Percentiles rank a stretch among this genome's conserved stretches.
phyloP scores from a whole-genome alignment of 1,139 yeast species.

The Lodderomyces metapsilosis region DNA sequence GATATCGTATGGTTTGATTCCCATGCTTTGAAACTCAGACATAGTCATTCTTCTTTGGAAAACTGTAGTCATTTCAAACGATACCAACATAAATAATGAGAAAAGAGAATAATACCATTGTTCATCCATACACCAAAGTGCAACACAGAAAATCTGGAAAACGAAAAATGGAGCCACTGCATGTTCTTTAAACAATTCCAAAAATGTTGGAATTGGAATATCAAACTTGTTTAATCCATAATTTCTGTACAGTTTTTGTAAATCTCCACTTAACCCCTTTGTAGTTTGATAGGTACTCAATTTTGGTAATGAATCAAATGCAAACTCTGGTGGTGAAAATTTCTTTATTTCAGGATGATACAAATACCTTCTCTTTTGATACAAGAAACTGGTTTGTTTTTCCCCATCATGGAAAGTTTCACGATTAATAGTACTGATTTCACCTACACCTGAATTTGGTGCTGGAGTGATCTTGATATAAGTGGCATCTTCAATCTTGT shows the following conservation, averaged over 20 bases:
- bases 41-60: conserved; percentile 93
- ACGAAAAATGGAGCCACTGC: conserved; percentile 98
- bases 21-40: conserved; percentile 96
- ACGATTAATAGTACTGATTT: conserved; percentile 64
- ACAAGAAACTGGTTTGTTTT: conserved; percentile 68
- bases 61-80: conserved; percentile 93
- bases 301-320: conserved; percentile 62
- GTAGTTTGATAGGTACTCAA: conserved; percentile 59
- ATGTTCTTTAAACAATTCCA: conserved; percentile 91
- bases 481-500: conserved; percentile 58
- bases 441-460: conserved; percentile 83
- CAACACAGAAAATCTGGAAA: conserved; percentile 93
- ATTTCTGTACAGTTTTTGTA: conserved; percentile 53
- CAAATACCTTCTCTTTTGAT: conserved; percentile 90
- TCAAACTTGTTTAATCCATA: conserved; percentile 89
- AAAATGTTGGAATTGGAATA: conserved; percentile 90
- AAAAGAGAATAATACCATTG: conserved; percentile 95
- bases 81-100: conserved; percentile 85
- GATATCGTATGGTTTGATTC: conserved; percentile 84
- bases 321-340: conserved; percentile 81
- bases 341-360: conserved; percentile 52
- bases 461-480: conserved; percentile 78
- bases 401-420: conserved; percentile 60
- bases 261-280: conserved; percentile 63
- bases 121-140: conserved; percentile 94